Base-by-base conservation (phyloP, 345 rosid species). In the Cardamine occulta region DNA sequence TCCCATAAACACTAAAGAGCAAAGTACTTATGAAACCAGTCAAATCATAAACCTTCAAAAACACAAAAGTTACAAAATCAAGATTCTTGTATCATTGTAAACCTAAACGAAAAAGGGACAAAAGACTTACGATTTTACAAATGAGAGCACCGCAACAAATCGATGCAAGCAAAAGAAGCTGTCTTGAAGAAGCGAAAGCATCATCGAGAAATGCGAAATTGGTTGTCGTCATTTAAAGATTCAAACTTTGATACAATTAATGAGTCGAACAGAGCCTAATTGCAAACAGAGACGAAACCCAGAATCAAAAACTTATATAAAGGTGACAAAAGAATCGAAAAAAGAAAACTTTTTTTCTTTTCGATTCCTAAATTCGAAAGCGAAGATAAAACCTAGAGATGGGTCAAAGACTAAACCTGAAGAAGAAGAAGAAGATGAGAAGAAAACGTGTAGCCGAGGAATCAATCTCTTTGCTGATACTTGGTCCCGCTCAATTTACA, bases 21-120 rank as follows among this genome's bases (percentile, higher is more conserved):
- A 80, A 64, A 54, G 21, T 48, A 72, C 94, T 87, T 53, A 85
- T 54, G 63, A 66, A 66, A 80, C 82, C 89, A 59, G 91, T 90
- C 73, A 88, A 68, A 48, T 85, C 75, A 72, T 92, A 92, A 55
- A 88, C 90, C 97, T 92, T 76, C 80, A 45, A n/a, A 61, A 61
- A 62, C 0, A 52, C 4, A n/a, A 0, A n/a, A 54, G 14, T 21
- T 15, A 55, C 2, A 66, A 40, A 62, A 29, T 52, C 28, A 17
- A 29, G 32, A 60, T 9, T 61, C 63, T 31, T 61, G 47, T 14
- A 55, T 18, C 37, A 14, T 62, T 54, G 1, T 37, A 40, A 26
- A 68, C 57, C 17, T 44, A 76, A 63, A 60, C 13, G 13, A 12
- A 26, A 26, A 37, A 13, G 29, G 44, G 15, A 0, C 10, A 6